Percentiles rank a stretch among this genome's conserved stretches.
Conservation (phyloP, 495 filamentous ascomycete genomes). For the Annulohypoxylon maeteangense region DNA sequence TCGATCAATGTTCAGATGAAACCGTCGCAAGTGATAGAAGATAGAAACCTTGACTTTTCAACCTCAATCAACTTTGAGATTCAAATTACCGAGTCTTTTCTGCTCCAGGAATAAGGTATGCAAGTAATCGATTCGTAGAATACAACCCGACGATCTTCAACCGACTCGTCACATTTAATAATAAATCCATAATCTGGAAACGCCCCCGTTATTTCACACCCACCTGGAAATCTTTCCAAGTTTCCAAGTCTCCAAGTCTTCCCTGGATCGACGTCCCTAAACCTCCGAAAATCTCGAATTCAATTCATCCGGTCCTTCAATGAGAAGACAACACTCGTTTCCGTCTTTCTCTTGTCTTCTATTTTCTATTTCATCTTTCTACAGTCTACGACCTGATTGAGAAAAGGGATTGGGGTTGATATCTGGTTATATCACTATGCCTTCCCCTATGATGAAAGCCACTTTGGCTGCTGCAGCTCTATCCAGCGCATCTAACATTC, state of each 20-base stretch:
- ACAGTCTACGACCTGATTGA: constrained; percentile 36
- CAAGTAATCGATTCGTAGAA: constrained; percentile 20
- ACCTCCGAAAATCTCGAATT: constrained; percentile 20
- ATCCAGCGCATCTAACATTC: constrained; percentile 46
- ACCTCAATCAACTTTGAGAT: background rate
- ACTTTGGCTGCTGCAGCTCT: constrained; percentile 46
- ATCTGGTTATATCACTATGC: constrained; percentile 35
- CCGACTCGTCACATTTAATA: constrained; percentile 38
- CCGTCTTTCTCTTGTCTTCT: constrained; percentile 12
- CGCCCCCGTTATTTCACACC: constrained; percentile 8
- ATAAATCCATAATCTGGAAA: constrained; percentile 25
- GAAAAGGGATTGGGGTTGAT: background rate
- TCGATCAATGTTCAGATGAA: background rate
- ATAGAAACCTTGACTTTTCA: background rate
- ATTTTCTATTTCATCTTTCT: constrained; percentile 5
- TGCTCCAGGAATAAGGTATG: constrained; percentile 2
- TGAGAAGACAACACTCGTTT: constrained; percentile 31
- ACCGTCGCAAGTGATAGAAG: background rate
- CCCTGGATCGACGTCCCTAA: constrained; percentile 17
- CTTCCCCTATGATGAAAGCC: constrained; percentile 47
- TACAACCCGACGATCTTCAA: constrained; percentile 24
- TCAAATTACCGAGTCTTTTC: background rate
- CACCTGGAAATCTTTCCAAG: background rate
- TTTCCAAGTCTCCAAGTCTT: constrained; percentile 1
- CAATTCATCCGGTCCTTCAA: constrained; percentile 37